Base-by-base conservation (phyloP, 805 yeast genomes). In the Teunomyces aglyptinius region DNA sequence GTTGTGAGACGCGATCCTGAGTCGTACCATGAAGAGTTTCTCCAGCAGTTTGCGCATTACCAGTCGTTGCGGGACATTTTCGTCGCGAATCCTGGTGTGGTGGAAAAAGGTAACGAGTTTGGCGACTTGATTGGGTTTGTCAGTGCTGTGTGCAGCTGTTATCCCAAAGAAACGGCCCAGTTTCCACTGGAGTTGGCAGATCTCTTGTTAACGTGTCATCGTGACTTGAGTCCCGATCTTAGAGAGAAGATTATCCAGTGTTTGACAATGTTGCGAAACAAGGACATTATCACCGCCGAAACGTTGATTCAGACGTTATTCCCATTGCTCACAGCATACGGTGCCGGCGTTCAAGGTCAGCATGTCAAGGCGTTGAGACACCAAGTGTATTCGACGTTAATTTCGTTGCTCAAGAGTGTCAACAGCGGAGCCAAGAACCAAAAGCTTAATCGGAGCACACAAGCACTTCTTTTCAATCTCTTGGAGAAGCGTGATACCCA, bases 1-100 rank as follows among this genome's bases (percentile, higher is more conserved):
- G 76, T 94, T 53, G 96, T 94, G 7, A 85, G 91, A 56, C 78
- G 97, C 58, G 99, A 94, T 64, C 97, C 99, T 2, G 86, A 80
- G 56, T 91, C 98, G 0, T 94, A 94, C 64, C 82, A 82, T 49
- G 99, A 94, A 67, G 99, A 94, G 66, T 94, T 94, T 65, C 65
- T 86, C 33, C 94, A 90, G 58, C 99, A 94, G 63, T 89, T 85
- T 63, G 81, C 94, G 44, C 98, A 94, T 65, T 94, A 94, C 67
- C 90, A 86, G 62, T 87, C 98, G 2, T 70, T 90, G 48, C 75
- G 96, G 65, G 98, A 92, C 58, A 86, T 94, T 49, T 89, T 87
- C 60, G 71, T 89, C 64, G 70, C 84, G 50, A 86, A 86, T 64
- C 90, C 91, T 1, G 47, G 68, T 4, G 75, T 77, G 6, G 65